A percentile compares a stretch with the other conserved stretches of the same genome.
These are phyloP conservation scores for Penicillium olsonii DNA, from an alignment of 2,329 filamentous ascomycete genomes.

Conservation along the genomic window DNA sequence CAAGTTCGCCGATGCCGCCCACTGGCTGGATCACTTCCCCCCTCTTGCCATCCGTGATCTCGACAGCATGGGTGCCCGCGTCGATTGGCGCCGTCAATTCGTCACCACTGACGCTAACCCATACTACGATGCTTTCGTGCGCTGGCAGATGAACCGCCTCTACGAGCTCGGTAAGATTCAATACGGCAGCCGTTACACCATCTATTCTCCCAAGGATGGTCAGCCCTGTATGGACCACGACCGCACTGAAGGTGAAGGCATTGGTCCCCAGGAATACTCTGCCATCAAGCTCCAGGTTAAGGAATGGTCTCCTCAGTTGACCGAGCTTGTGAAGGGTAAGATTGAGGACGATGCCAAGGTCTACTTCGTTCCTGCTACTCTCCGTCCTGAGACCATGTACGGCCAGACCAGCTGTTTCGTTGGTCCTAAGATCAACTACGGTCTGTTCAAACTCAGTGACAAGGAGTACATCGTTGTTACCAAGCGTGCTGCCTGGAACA, in stretches of 20 bases:
- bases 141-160: conserved; percentile 96
- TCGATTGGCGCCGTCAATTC: conserved; percentile 91
- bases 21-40: conserved; percentile 93
- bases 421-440: conserved; percentile 84
- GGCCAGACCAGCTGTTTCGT: conserved; percentile 97
- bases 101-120: conserved; percentile 96
- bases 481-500: conserved; percentile 83
- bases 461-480: conserved; percentile 84
- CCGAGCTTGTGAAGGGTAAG: conserved; percentile 71
- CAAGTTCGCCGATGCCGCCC: conserved; percentile 83
- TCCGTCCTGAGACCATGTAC: conserved; percentile 98
- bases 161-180: conserved; percentile 90
- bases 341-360: conserved; percentile 76
- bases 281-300: conserved; percentile 88
- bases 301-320: conserved; percentile 80
- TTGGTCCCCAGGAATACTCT: conserved; percentile 88
- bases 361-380: conserved; percentile 87
- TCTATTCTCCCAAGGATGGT: conserved; percentile 87
- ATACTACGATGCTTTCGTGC: conserved; percentile 92
- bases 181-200: conserved; percentile 89
- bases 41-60: conserved; percentile 76
- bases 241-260: conserved; percentile 75
- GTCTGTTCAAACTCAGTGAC: conserved; percentile 76
- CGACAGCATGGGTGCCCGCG: conserved; percentile 77
- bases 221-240: conserved; percentile 90